These are phyloP conservation scores for Pittosporum tobira DNA, from an alignment of 129 eudicot genomes.

Conservation along the genomic window DNA sequence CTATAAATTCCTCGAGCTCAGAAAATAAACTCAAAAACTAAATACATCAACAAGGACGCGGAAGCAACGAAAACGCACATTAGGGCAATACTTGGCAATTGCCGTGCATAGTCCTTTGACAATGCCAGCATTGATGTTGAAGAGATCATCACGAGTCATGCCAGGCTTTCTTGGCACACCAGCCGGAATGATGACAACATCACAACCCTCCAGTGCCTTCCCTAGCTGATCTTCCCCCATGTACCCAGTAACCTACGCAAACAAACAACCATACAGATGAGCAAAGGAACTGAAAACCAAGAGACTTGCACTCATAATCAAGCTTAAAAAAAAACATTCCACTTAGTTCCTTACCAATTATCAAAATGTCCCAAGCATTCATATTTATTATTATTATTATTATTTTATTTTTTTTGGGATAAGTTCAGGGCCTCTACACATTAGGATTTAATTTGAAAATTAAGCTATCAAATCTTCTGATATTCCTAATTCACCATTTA, in stretches of 20 bases:
- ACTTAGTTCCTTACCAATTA: not conserved
- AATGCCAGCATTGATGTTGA: constrained; percentile 93
- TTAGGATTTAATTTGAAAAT: not conserved
- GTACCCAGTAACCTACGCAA: constrained; percentile 60
- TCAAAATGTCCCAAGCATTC: not conserved
- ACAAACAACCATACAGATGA: too few relatives aligned
- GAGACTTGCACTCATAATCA: not conserved
- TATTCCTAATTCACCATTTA: not conserved
- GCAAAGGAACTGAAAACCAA: too few relatives aligned
- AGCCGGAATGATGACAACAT: constrained; percentile 83
- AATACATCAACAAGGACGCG: not conserved
- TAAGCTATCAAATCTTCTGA: not conserved
- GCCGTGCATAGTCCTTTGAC: constrained; percentile 70
- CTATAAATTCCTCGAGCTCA: not conserved
- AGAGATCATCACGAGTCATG: constrained; percentile 98
- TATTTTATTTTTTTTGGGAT: too few relatives aligned
- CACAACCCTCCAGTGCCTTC: constrained; percentile 79
- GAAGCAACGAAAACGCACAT: constrained; percentile 50
- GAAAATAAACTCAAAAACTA: not conserved
- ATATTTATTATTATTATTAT: too few relatives aligned
- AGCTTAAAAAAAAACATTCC: too few relatives aligned
- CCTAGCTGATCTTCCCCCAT: constrained; percentile 61
- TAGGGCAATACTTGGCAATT: constrained; percentile 75
- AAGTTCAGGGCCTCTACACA: too few relatives aligned
- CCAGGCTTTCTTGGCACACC: constrained; percentile 99